Percentiles rank a stretch among this genome's conserved stretches.
Evolutionary conservation across 2,329 filamentous ascomycete species (phyloP).

Genomic region (Plectosphaerella sp.): DNA sequence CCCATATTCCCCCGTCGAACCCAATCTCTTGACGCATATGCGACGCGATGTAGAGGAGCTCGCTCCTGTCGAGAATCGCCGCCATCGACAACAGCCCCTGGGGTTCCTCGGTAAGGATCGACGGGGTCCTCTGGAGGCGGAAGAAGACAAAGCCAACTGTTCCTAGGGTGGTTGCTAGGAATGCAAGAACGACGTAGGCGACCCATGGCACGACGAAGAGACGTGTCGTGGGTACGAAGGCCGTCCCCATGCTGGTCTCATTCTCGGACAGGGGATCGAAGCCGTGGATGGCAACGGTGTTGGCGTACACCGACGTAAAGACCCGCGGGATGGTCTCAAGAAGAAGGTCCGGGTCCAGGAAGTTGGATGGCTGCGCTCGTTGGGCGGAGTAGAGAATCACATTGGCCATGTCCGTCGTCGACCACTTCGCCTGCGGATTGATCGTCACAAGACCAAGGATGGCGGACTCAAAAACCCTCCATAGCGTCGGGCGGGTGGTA

Average conservation of each 20-base stretch:
- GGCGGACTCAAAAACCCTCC: slow-evolving; percentile 1
- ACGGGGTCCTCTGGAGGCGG: background rate
- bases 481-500: background rate
- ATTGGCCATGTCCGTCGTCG: slow-evolving; percentile 1
- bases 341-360: background rate
- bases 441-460: background rate
- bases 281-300: background rate
- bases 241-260: background rate
- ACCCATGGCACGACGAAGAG: slow-evolving; percentile 1
- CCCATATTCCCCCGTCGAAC: background rate
- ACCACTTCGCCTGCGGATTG: slow-evolving; percentile 1
- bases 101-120: background rate
- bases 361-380: background rate
- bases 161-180: background rate
- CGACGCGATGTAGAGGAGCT: background rate
- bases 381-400: slow-evolving; percentile 1
- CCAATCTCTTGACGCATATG: background rate
- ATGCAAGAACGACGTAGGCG: background rate
- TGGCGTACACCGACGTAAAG: slow-evolving; percentile 1
- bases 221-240: background rate
- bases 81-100: slow-evolving; percentile 1
- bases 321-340: background rate
- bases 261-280: background rate
- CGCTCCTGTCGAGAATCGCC: background rate
- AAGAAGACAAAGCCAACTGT: background rate